Evolutionary conservation across 2,329 filamentous ascomycete genomes (phyloP).

Genomic region (Aspergillus amoenus): DNA sequence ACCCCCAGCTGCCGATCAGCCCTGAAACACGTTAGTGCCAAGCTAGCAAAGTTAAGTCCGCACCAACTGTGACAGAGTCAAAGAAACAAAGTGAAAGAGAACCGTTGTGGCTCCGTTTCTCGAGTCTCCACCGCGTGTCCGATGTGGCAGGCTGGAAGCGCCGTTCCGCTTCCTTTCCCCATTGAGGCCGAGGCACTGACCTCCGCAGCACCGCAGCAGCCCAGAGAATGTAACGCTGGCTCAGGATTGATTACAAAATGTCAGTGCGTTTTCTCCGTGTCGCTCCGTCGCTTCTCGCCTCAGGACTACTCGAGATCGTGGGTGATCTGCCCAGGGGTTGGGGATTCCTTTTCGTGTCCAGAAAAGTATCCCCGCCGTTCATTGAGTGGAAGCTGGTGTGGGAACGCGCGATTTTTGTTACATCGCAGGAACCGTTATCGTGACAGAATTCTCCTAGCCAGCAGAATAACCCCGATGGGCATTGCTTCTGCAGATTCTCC

Average conservation of each 20-base stretch:
- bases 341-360: constrained; percentile 21
- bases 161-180: background rate
- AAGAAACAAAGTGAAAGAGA: background rate
- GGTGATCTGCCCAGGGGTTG: constrained; percentile 36
- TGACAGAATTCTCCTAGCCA: background rate
- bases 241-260: background rate
- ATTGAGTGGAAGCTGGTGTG: constrained; percentile 2
- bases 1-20: constrained; percentile 20
- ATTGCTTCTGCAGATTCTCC: background rate
- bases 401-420: background rate
- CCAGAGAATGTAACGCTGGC: too few relatives aligned
- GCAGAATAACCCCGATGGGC: background rate
- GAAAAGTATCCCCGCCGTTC: constrained; percentile 19
- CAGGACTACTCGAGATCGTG: constrained; percentile 15
- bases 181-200: background rate
- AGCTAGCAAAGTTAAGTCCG: constrained; percentile 1
- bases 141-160: background rate
- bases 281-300: background rate
- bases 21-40: constrained; percentile 17
- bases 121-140: background rate
- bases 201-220: background rate
- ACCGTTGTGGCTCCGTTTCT: background rate
- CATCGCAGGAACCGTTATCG: background rate
- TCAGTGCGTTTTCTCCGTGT: background rate
- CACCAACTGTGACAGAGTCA: background rate